Percentiles rank a stretch among this genome's conserved stretches.
phyloP scores from a whole-genome alignment of 305 asterid genomes.

The Ajuga reptans region DNA sequence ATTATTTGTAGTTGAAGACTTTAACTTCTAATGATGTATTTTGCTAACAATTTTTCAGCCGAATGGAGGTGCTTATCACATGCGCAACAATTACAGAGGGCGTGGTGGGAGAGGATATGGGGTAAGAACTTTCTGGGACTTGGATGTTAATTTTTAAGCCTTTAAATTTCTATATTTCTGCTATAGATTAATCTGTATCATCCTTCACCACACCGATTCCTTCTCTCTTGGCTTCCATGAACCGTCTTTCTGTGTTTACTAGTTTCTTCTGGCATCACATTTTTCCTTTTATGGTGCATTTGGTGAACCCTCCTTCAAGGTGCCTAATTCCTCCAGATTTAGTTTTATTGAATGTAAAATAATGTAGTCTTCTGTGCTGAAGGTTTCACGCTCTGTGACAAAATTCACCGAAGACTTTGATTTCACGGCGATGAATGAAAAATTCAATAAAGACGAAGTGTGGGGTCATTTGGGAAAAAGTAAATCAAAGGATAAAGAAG shows the following conservation, averaged over 20 bases:
- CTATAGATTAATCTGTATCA: not conserved
- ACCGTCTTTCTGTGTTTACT: too few species aligned
- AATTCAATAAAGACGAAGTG: slow-evolving; percentile 90
- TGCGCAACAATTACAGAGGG: slow-evolving; percentile 67
- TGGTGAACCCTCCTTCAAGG: not conserved
- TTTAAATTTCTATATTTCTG: not conserved
- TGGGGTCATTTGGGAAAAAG: slow-evolving; percentile 95
- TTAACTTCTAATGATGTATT: slow-evolving; percentile 13
- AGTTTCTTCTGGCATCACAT: not conserved
- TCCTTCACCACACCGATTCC: not conserved
- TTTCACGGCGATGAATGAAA: slow-evolving; percentile 92
- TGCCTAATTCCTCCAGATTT: not conserved
- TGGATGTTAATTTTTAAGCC: not conserved
- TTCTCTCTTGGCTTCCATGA: not conserved
- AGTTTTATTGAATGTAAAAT: not conserved
- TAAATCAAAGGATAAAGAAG: slow-evolving; percentile 52
- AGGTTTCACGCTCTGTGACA: slow-evolving; percentile 53
- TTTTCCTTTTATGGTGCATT: not conserved
- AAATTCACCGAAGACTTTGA: slow-evolving; percentile 85
- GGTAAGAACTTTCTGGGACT: slow-evolving; percentile 35
- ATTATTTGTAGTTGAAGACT: not conserved
- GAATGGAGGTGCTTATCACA: slow-evolving; percentile 56
- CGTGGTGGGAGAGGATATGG: slow-evolving; percentile 88
- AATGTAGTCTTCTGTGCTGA: slow-evolving; percentile 22
- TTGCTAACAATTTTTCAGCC: slow-evolving; percentile 33